These are phyloP conservation scores for Trichophyton simii DNA, from an alignment of 2,329 filamentous ascomycete genomes.

Conservation along the genomic window DNA sequence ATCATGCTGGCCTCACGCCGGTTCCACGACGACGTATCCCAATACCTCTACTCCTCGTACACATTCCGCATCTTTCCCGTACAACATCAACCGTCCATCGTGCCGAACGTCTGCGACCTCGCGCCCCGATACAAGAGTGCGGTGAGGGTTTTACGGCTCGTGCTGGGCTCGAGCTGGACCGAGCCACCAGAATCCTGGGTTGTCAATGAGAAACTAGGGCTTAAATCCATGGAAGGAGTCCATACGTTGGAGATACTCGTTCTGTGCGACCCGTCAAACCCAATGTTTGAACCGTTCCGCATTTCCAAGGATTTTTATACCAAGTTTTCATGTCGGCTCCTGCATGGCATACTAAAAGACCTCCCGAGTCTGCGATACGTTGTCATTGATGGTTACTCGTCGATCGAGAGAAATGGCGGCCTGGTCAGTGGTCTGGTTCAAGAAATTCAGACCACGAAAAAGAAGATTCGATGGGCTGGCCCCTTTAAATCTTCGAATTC, in stretches of 20 bases:
- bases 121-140: background rate
- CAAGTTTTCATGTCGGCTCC: background rate
- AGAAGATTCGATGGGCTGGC: constrained; percentile 3
- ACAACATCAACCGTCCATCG: background rate
- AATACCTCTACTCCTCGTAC: constrained; percentile 2
- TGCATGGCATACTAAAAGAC: background rate
- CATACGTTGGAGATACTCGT: constrained; percentile 4
- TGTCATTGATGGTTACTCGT: constrained; percentile 1
- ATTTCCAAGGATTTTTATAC: constrained; percentile 4
- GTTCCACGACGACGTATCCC: constrained; percentile 2
- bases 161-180: constrained; percentile 2
- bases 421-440: background rate
- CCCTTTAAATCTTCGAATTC: background rate
- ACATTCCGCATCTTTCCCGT: background rate
- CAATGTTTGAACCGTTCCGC: constrained; percentile 1
- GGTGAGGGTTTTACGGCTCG: constrained; percentile 2
- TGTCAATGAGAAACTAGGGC: constrained; percentile 2
- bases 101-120: background rate
- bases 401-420: constrained; percentile 1
- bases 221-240: background rate
- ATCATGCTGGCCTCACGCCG: background rate
- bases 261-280: constrained; percentile 2
- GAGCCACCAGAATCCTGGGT: constrained; percentile 2
- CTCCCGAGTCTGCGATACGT: background rate
- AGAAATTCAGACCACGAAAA: background rate